Conservation (phyloP, 495 filamentous ascomycete species). For the Talaromyces trachyspermus region DNA sequence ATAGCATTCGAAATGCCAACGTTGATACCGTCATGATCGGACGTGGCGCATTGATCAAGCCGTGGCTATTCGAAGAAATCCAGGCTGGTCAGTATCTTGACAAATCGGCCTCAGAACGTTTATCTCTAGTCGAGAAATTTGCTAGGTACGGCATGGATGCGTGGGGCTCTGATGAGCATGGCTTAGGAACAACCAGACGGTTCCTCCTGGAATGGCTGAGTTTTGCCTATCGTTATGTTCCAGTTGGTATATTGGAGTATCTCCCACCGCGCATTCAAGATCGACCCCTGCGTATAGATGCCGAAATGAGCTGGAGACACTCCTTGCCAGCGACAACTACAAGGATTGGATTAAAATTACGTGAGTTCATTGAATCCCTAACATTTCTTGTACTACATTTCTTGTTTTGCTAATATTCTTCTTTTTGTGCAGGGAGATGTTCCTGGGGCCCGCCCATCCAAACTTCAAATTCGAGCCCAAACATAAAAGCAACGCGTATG, state of each 20-base stretch:
- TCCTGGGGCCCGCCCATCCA: conserved; percentile 81
- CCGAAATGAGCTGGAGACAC: conserved; percentile 82
- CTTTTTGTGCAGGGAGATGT: conserved; percentile 93
- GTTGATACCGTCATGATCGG: conserved; percentile 90
- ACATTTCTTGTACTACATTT: neutral
- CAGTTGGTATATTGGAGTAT: conserved; percentile 78
- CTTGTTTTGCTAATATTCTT: conserved; percentile 13
- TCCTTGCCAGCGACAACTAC: conserved; percentile 82
- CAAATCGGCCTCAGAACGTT: conserved; percentile 80
- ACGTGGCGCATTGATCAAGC: conserved; percentile 87
- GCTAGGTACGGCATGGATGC: conserved; percentile 81
- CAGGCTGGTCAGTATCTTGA: conserved; percentile 86
- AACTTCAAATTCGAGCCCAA: conserved; percentile 97
- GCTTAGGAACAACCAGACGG: conserved; percentile 76
- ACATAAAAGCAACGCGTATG: conserved; percentile 87
- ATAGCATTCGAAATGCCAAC: conserved; percentile 64
- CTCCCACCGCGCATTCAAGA: conserved; percentile 83
- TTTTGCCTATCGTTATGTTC: conserved; percentile 85
- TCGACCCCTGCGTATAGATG: conserved; percentile 77
- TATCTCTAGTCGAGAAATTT: conserved; percentile 81
- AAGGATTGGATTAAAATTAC: conserved; percentile 98
- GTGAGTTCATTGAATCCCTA: conserved; percentile 43
- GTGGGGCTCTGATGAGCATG: conserved; percentile 93
- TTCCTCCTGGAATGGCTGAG: conserved; percentile 94
- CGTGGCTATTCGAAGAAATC: conserved; percentile 98